phyloP scores from a whole-genome alignment of 345 rosid genomes.

The Arabidopsis suecica region DNA sequence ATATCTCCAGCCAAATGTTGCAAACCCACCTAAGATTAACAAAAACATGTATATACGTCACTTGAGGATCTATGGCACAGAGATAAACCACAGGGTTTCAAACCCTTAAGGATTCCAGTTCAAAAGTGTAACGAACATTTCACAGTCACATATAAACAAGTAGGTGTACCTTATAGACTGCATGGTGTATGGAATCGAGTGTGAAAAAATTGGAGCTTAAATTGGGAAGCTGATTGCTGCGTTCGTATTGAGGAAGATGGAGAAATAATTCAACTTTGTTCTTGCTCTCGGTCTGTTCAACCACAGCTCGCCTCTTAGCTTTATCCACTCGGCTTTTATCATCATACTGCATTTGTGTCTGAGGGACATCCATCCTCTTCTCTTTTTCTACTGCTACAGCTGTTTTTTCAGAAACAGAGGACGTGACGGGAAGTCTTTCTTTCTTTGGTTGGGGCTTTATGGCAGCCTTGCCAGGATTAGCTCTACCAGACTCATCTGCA shows the following conservation, averaged over 20 bases:
- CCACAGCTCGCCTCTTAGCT: constrained; percentile 74
- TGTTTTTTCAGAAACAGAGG: constrained; percentile 57
- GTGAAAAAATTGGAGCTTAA: constrained; percentile 62
- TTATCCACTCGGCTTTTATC: constrained; percentile 71
- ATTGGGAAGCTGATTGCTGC: constrained; percentile 62
- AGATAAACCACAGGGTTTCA: background rate
- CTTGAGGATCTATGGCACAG: background rate
- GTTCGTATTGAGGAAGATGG: constrained; percentile 81
- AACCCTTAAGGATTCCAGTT: background rate
- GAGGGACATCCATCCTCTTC: constrained; percentile 69
- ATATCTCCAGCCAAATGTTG: constrained; percentile 72
- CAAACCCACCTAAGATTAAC: constrained; percentile 63
- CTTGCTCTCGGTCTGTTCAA: constrained; percentile 68
- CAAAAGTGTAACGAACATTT: constrained; percentile 16
- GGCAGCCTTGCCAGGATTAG: constrained; percentile 48
- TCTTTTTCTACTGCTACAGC: constrained; percentile 59
- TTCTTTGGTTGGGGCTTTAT: constrained; percentile 63
- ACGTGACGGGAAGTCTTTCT: constrained; percentile 49
- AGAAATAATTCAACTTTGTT: constrained; percentile 80
- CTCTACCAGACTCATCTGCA: constrained; percentile 45
- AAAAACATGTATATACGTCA: constrained; percentile 1
- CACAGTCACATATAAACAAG: background rate
- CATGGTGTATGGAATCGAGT: constrained; percentile 74
- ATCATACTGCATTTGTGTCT: constrained; percentile 82
- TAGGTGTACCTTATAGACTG: constrained; percentile 66